Evolutionary conservation across 352 stramenopile genomes (phyloP).

Genomic region (Pythium aphanidermatum): DNA sequence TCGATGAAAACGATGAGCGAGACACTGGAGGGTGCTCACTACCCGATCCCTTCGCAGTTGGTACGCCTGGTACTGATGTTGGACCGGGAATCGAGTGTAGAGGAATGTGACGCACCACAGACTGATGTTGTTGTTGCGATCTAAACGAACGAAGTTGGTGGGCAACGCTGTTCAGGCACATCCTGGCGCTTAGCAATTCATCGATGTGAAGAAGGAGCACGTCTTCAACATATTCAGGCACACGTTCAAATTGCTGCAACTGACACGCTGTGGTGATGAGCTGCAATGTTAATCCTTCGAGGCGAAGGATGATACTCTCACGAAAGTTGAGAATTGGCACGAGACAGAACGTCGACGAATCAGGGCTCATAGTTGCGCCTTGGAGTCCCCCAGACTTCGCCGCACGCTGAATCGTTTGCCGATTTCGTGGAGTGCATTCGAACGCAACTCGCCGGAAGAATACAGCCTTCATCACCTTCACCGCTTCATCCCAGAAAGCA

Average conservation of each 20-base stretch:
- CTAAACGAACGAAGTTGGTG: conserved; percentile 70
- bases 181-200: conserved; percentile 62
- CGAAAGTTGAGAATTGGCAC: conserved; percentile 81
- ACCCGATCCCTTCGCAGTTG: background rate
- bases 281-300: conserved; percentile 63
- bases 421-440: conserved; percentile 27
- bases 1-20: conserved; percentile 19
- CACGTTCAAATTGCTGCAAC: conserved; percentile 70
- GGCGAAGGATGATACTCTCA: conserved; percentile 61
- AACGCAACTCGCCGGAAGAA: conserved; percentile 77
- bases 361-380: conserved; percentile 2
- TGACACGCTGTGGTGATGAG: conserved; percentile 70
- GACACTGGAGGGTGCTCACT: background rate
- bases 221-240: conserved; percentile 70
- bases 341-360: conserved; percentile 45
- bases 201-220: conserved; percentile 59
- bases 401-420: conserved; percentile 14
- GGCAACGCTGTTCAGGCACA: conserved; percentile 69
- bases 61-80: conserved; percentile 19
- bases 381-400: conserved; percentile 17
- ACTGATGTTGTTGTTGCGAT: conserved; percentile 35
- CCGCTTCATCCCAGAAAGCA: conserved; percentile 75
- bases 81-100: conserved; percentile 19
- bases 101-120: conserved; percentile 19
- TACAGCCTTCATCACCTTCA: conserved; percentile 66